Base-by-base conservation (phyloP, 352 stramenopile genomes). In the Phytophthora aleatoria region DNA sequence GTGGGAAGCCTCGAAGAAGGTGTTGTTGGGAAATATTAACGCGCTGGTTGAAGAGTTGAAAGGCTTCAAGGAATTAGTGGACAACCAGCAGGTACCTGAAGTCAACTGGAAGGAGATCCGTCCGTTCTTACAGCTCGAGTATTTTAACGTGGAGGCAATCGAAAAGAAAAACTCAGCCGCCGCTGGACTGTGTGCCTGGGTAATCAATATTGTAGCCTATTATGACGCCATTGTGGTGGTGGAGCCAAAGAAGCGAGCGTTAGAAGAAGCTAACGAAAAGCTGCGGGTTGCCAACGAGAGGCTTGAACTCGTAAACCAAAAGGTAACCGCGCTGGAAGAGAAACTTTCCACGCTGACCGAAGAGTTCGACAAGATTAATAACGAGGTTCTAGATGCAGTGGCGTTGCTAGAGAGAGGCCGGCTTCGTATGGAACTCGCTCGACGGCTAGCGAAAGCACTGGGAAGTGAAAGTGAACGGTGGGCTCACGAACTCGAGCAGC, bases 201-300 rank as follows among this genome's bases (percentile, higher is more conserved):
- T 94, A 24, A 88, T 95, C 64, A 95, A 95, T 53, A 98, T 98
- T 52, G 92, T 98, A 3, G 73, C 80, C 16, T 98, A 98, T 76
- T 98, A 98, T 55, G 94, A 98, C 62, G 95, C 97, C 33, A 92
- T 98, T 44, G 69, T 98, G 11, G 91, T 94, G 0, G 92, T 98
- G 1, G 94, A 98, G 63, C 95, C 95, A 11, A 98, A 98, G 69
- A 92, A 97, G 27, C 77, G 82, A 30, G 85, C 85, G 9, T 66
- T 95, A 35, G 78, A 83, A n/a, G 81, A 91, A 57, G 77, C 83
- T 15, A 93, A 79, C 44, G 87, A 91, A 9, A 96, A 96, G 41
- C 66, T 98, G 3, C 69, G 76, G 0, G 59, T 77, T 5, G 94
- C 94, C 15, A 98, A 97, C 54, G 78, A 92, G 10, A 85, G 80